A percentile compares a stretch with the other conserved stretches of the same genome.
Evolutionary conservation across 2,329 filamentous ascomycete genomes (phyloP).

Genomic region (Paecilomyces sp.): DNA sequence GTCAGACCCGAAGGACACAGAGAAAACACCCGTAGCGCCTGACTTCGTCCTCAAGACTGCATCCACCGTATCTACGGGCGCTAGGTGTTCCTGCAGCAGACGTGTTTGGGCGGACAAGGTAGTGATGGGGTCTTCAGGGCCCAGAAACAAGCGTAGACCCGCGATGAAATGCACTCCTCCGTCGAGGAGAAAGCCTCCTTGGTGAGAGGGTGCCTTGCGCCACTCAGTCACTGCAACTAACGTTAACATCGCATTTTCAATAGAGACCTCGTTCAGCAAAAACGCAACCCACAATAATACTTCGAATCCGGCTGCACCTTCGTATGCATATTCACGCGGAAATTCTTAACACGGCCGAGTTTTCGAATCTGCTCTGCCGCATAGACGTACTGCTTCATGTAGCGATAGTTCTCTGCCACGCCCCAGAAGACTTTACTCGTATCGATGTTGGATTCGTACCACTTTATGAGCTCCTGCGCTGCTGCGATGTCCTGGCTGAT

Average conservation of each 20-base stretch:
- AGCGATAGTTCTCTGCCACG: slow-evolving; percentile 54
- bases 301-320: slow-evolving; percentile 44
- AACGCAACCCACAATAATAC: slow-evolving; percentile 39
- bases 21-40: slow-evolving; percentile 44
- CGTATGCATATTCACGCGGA: slow-evolving; percentile 41
- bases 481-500: slow-evolving; percentile 48
- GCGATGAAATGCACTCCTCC: slow-evolving; percentile 52
- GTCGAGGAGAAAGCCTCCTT: slow-evolving; percentile 54
- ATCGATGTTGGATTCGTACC: slow-evolving; percentile 41
- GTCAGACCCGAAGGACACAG: background rate
- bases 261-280: background rate
- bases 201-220: slow-evolving; percentile 50
- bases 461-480: slow-evolving; percentile 44
- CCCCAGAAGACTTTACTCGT: slow-evolving; percentile 34
- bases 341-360: slow-evolving; percentile 44
- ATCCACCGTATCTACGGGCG: slow-evolving; percentile 52
- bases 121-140: slow-evolving; percentile 34
- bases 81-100: slow-evolving; percentile 44
- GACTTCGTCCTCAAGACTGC: slow-evolving; percentile 42
- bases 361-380: slow-evolving; percentile 39
- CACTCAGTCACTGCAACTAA: slow-evolving; percentile 41
- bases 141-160: slow-evolving; percentile 43
- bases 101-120: slow-evolving; percentile 43
- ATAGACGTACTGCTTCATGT: slow-evolving; percentile 40
- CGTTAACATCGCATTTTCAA: background rate